Conservation (phyloP, 805 yeast species). For the Candida xiaguanensis region DNA sequence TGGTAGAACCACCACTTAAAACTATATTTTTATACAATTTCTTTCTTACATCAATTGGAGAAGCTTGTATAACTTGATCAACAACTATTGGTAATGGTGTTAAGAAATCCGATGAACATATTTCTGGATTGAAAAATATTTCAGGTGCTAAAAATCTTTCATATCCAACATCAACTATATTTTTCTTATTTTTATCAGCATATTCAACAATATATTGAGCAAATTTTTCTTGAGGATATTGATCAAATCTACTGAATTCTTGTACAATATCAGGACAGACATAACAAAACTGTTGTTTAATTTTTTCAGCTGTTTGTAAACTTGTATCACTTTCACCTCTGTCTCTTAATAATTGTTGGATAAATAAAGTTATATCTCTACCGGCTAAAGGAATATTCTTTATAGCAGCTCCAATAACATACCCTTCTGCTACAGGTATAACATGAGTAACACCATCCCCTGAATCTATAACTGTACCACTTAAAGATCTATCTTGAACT, state of each 20-base stretch:
- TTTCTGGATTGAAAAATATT: constrained; percentile 96
- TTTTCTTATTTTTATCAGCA: constrained; percentile 54
- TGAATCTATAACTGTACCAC: constrained; percentile 97
- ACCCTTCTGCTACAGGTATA: constrained; percentile 98
- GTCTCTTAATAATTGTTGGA: constrained; percentile 90
- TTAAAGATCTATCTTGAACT: constrained; percentile 89
- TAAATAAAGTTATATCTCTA: constrained; percentile 91
- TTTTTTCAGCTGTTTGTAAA: constrained; percentile 91
- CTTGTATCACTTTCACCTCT: constrained; percentile 95
- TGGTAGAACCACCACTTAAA: constrained; percentile 94
- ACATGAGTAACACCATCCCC: constrained; percentile 99
- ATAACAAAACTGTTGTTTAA: constrained; percentile 94
- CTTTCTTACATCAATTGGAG: constrained; percentile 97
- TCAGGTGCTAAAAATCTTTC: constrained; percentile 99
- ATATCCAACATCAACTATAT: constrained; percentile 86
- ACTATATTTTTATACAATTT: constrained; percentile 94
- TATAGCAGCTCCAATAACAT: constrained; percentile 95
- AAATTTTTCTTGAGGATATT: constrained; percentile 82
- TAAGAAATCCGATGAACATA: constrained; percentile 88
- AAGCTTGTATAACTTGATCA: constrained; percentile 89
- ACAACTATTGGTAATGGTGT: constrained; percentile 97
- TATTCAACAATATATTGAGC: constrained; percentile 89
- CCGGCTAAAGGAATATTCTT: constrained; percentile 98
- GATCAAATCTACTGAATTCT: constrained; percentile 92
- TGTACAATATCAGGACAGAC: constrained; percentile 97